Evolutionary conservation across 2,329 filamentous ascomycete species (phyloP).

Genomic region (Phialophora chinensis): DNA sequence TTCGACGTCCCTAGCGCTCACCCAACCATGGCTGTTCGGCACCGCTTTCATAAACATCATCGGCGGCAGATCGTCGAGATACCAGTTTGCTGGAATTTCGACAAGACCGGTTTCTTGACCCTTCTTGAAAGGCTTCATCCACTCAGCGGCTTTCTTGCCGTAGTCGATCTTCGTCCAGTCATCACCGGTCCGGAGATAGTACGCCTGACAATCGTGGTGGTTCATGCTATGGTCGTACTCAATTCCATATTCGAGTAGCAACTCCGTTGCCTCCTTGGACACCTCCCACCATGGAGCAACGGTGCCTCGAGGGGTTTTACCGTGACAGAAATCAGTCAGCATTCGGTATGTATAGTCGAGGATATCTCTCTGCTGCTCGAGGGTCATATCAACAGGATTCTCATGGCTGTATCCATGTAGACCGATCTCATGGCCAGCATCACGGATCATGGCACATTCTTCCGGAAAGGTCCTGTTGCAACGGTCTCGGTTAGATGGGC

Average conservation of each 20-base stretch:
- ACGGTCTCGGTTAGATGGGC: neutral
- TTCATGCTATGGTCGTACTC: constrained; percentile 54
- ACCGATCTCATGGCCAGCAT: constrained; percentile 69
- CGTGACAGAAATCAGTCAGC: constrained; percentile 69
- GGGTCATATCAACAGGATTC: constrained; percentile 72
- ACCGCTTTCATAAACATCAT: constrained; percentile 56
- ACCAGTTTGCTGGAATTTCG: constrained; percentile 54
- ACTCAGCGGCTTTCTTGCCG: constrained; percentile 48
- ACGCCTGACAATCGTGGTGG: constrained; percentile 54
- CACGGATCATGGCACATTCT: constrained; percentile 65
- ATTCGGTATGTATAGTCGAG: constrained; percentile 78
- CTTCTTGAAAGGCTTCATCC: constrained; percentile 58
- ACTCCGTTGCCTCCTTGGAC: constrained; percentile 66
- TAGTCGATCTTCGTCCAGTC: constrained; percentile 55
- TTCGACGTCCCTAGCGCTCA: constrained; percentile 63
- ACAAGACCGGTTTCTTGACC: constrained; percentile 50
- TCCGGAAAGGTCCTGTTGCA: constrained; percentile 62
- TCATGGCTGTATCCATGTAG: constrained; percentile 77
- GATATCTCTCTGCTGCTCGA: constrained; percentile 78
- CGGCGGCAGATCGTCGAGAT: constrained; percentile 52
- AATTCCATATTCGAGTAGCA: constrained; percentile 51
- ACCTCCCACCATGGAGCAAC: constrained; percentile 80
- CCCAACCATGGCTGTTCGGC: constrained; percentile 63
- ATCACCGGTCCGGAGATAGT: constrained; percentile 52
- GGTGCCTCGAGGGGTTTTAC: constrained; percentile 72